phyloP scores from a whole-genome alignment of 129 eudicot species.

The Flaveria brownii region DNA sequence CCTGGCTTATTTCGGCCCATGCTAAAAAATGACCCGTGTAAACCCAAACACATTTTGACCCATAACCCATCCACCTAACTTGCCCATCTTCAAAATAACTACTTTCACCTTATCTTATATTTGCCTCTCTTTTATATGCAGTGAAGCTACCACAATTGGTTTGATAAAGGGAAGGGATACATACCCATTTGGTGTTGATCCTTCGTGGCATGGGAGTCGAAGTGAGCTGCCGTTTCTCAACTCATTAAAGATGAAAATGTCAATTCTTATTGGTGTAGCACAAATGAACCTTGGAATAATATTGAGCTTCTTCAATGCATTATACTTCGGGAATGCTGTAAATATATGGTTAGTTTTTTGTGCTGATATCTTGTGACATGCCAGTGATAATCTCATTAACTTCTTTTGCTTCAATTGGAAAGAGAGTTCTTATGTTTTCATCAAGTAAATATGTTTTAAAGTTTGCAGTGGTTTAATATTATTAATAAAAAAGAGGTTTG shows the following conservation, averaged over 20 bases:
- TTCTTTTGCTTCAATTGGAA: neutral
- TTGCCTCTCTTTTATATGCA: slow-evolving; percentile 34
- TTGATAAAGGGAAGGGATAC: slow-evolving; percentile 81
- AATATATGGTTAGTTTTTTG: slow-evolving; percentile 59
- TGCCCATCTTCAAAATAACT: neutral
- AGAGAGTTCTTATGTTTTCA: slow-evolving; percentile 1
- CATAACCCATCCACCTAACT: neutral
- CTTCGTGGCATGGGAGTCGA: slow-evolving; percentile 91
- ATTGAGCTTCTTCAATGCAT: slow-evolving; percentile 76
- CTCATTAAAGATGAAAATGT: slow-evolving; percentile 94
- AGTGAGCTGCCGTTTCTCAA: slow-evolving; percentile 92
- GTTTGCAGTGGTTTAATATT: neutral
- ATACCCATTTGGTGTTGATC: slow-evolving; percentile 93
- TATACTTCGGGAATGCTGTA: slow-evolving; percentile 59
- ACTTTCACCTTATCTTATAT: slow-evolving; percentile 18
- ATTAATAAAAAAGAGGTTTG: neutral
- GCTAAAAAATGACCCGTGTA: neutral
- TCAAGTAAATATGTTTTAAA: neutral
- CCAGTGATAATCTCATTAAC: neutral
- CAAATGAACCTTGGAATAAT: slow-evolving; percentile 95
- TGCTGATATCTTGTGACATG: neutral
- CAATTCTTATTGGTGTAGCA: slow-evolving; percentile 85
- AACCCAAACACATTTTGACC: neutral
- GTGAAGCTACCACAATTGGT: slow-evolving; percentile 79
- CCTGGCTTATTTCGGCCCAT: neutral